phyloP scores from a whole-genome alignment of 768 basidiomycete genomes.

The Calocybe gangraenosa region DNA sequence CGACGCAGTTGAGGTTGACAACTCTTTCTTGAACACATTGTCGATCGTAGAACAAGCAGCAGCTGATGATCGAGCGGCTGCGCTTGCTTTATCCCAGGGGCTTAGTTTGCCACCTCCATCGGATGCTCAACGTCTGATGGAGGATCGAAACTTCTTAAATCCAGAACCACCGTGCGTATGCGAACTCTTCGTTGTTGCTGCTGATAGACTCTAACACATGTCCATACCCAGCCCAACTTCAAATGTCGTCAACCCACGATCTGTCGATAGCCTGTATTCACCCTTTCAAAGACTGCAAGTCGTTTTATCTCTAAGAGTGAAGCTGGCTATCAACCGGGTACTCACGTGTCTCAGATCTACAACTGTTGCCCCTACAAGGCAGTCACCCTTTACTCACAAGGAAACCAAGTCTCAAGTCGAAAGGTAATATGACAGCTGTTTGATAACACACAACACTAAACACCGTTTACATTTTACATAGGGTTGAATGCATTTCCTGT shows the following conservation, averaged over 20 bases:
- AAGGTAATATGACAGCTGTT: too few relatives aligned
- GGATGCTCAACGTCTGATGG: conserved; percentile 14
- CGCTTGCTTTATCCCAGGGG: conserved; percentile 10
- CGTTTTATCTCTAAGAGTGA: too few relatives aligned
- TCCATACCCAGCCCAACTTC: too few relatives aligned
- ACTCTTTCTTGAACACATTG: conserved; percentile 8
- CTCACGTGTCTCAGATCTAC: too few relatives aligned
- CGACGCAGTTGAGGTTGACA: conserved; percentile 13
- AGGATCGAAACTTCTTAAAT: conserved; percentile 9
- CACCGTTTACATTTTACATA: not conserved
- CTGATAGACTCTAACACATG: not conserved
- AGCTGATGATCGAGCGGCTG: conserved; percentile 16
- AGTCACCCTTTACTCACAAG: not conserved
- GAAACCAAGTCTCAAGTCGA: not conserved
- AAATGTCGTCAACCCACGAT: too few relatives aligned
- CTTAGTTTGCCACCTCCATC: conserved; percentile 10
- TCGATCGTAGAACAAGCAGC: conserved; percentile 14
- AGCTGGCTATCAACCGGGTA: too few relatives aligned
- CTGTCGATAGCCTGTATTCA: too few relatives aligned
- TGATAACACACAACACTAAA: too few relatives aligned
- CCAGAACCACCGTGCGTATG: conserved; percentile 9
- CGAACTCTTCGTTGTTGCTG: not conserved
- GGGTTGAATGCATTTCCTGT: conserved; percentile 15
- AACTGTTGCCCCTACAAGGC: too few relatives aligned
- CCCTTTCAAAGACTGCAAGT: too few relatives aligned